phyloP scores from a whole-genome alignment of 73 alveolate species.

The Paramecium sexaurelia region DNA sequence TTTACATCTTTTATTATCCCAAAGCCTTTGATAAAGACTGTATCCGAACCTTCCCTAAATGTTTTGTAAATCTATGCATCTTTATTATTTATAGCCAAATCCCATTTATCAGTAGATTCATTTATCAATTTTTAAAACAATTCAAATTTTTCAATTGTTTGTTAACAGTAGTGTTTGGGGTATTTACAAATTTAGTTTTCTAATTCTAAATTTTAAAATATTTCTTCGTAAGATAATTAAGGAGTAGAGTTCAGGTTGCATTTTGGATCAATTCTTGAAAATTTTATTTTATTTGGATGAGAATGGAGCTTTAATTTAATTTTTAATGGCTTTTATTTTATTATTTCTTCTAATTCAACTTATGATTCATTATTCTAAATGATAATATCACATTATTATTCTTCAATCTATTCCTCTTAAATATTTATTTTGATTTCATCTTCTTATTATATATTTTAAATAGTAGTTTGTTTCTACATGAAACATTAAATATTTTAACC shows the following conservation, averaged over 20 bases:
- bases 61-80: constrained; percentile 23
- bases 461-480: neutral
- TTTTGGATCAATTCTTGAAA: neutral
- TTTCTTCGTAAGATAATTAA: neutral
- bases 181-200: neutral
- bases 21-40: constrained; percentile 28
- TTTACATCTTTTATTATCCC: neutral
- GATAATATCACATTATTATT: neutral
- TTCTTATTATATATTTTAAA: neutral
- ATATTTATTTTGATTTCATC: neutral
- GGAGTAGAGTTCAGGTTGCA: neutral
- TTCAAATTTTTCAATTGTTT: constrained; percentile 31
- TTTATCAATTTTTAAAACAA: neutral
- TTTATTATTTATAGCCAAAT: neutral
- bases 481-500: neutral
- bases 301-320: neutral
- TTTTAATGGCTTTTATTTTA: neutral
- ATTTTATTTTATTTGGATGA: constrained; percentile 28
- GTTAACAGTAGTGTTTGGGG: neutral
- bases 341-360: neutral
- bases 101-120: constrained; percentile 7
- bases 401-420: neutral
- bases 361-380: neutral
- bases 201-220: neutral
- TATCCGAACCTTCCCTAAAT: neutral